Base-by-base conservation (phyloP, 2,329 filamentous ascomycete species). In the Colletotrichum cuscutae region DNA sequence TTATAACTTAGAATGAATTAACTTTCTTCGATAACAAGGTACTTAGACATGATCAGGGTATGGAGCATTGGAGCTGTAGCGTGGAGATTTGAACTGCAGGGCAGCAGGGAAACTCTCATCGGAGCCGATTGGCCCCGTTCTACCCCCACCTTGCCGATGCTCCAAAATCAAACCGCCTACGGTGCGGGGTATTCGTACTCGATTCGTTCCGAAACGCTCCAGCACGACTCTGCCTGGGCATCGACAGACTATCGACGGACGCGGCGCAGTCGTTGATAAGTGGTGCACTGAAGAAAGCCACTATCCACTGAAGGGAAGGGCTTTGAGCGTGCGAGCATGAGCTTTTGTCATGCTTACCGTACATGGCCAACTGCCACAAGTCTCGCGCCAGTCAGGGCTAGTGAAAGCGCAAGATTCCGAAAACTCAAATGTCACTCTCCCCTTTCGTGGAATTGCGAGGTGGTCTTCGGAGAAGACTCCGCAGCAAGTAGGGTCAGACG, bases 301-400 rank as follows among this genome's bases (percentile, higher is more conserved):
- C 37, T 19, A 28, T 62, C 46, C 49, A 32, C 26, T 37, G 24
- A 35, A 58, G 3, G 6, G 6, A 42, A 42, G 37, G 37, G 13
- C 6, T 19, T 15, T 19, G 9, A 49, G 42, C 19, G 8, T 7
- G 8, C 19, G 42, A 22, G 42, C 19, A 49, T 49, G 42, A 22
- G 42, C 28, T 60, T 60, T 72, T 69, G 70, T 69, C 59, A 59
- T 59, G 70, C 70, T 70, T 63, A 69, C 59, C 22, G 53, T 22
- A 64, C 32, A 49, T 42, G 24, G 30, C 19, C 13, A 15, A 24
- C 42, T 28, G 59, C 35, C 22, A 37, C 37, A 30, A 26, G 30
- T 19, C 24, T 37, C 12, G 37, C 61, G 30, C 61, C 46, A 26
- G 15, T 42, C n/a, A 12, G 28, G n/a, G 28, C 46, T 53, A 63